Conservation (phyloP, 2,329 filamentous ascomycete species). For the Aspergillus fijiensis region DNA sequence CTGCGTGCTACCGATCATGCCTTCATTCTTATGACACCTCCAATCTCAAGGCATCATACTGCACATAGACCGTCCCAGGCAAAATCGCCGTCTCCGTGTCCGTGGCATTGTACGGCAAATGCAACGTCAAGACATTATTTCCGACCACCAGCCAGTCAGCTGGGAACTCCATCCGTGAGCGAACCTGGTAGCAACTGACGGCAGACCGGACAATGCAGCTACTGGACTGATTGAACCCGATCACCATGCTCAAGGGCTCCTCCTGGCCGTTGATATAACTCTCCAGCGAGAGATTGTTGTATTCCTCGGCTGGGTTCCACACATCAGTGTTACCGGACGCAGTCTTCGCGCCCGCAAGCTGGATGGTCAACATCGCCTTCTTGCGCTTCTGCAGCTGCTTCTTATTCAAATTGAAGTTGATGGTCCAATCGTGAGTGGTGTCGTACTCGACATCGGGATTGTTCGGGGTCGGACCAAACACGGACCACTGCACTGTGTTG, state of each 20-base stretch:
- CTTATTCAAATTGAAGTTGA: conserved; percentile 52
- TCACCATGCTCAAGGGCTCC: conserved; percentile 24
- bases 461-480: conserved; percentile 51
- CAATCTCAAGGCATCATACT: conserved; percentile 64
- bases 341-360: conserved; percentile 63
- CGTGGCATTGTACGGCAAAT: conserved; percentile 60
- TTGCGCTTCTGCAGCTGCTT: conserved; percentile 44
- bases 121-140: conserved; percentile 57
- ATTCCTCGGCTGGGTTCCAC: conserved; percentile 55
- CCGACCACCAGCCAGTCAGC: conserved; percentile 50
- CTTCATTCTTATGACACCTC: conserved; percentile 44
- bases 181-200: conserved; percentile 62
- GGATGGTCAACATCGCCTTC: conserved; percentile 60
- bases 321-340: conserved; percentile 62
- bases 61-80: conserved; percentile 58
- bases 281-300: conserved; percentile 54
- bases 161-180: conserved; percentile 61
- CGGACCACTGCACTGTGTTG: conserved; percentile 67
- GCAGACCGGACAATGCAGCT: conserved; percentile 62
- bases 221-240: conserved; percentile 54
- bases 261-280: conserved; percentile 49
- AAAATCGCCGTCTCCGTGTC: conserved; percentile 59
- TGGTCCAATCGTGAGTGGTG: conserved; percentile 58
- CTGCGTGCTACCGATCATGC: neutral
- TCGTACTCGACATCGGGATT: conserved; percentile 44